phyloP scores from a whole-genome alignment of 2,329 filamentous ascomycete species.

The Macrophomina tecta region DNA sequence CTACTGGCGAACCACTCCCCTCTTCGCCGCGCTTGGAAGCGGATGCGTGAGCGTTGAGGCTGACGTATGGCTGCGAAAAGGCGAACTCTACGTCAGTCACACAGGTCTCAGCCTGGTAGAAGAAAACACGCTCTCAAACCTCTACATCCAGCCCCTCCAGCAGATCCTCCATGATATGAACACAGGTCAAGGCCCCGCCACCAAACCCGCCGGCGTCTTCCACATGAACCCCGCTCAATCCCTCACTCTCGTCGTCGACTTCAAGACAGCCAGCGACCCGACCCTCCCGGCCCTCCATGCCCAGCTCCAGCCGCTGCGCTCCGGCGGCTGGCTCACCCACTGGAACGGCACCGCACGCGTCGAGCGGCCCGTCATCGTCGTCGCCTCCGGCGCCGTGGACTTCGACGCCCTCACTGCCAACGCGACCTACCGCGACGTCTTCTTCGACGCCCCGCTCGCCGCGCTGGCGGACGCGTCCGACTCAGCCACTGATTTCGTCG shows the following conservation, averaged over 20 bases:
- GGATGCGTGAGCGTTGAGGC: constrained; percentile 65
- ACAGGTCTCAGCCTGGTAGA: constrained; percentile 52
- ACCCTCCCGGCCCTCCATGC: constrained; percentile 45
- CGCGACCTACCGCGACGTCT: constrained; percentile 56
- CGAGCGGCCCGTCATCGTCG: constrained; percentile 52
- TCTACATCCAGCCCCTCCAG: constrained; percentile 61
- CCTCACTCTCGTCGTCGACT: constrained; percentile 61
- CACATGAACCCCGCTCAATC: constrained; percentile 56
- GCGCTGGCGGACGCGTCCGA: constrained; percentile 38
- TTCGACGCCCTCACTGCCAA: constrained; percentile 44
- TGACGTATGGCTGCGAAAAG: constrained; percentile 60
- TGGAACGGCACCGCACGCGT: constrained; percentile 53
- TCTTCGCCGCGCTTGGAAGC: constrained; percentile 60
- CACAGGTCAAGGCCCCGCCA: constrained; percentile 47
- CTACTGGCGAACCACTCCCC: constrained; percentile 61
- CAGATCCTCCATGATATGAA: constrained; percentile 54
- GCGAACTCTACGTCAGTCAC: constrained; percentile 63
- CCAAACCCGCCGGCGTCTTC: constrained; percentile 57
- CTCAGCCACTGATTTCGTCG: not conserved
- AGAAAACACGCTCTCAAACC: constrained; percentile 54
- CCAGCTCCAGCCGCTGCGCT: constrained; percentile 55
- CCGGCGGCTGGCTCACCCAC: constrained; percentile 57
- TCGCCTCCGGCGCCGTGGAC: constrained; percentile 58
- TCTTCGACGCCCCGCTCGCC: constrained; percentile 59
- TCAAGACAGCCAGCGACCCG: constrained; percentile 46